A percentile compares a stretch with the other conserved stretches of the same genome.
Evolutionary conservation across 441 rosid genomes (phyloP).

Genomic region (Erodium texanum): DNA sequence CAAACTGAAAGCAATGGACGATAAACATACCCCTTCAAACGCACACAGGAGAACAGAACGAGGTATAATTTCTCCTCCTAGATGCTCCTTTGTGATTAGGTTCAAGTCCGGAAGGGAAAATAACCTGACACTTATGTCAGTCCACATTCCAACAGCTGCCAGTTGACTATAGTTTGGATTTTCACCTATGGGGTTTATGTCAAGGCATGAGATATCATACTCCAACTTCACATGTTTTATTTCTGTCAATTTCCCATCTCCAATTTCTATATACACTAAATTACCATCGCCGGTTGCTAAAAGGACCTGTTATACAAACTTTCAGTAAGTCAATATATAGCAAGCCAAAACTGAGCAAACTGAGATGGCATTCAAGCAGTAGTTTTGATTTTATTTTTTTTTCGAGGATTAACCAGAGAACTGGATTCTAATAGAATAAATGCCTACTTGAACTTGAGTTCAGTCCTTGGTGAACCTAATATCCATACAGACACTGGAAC

Average conservation of each 20-base stretch:
- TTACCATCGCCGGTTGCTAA: constrained; percentile 96
- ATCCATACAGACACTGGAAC: not conserved
- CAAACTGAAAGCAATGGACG: too few relatives aligned
- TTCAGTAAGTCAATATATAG: not conserved
- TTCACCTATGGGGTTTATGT: constrained; percentile 84
- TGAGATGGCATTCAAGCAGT: not conserved
- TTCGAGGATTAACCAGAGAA: not conserved
- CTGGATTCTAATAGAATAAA: not conserved
- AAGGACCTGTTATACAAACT: constrained; percentile 32
- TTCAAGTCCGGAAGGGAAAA: constrained; percentile 82
- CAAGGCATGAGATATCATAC: constrained; percentile 88
- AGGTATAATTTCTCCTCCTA: constrained; percentile 97
- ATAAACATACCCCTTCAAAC: constrained; percentile 95
- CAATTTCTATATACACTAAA: constrained; percentile 86
- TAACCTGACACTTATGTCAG: constrained; percentile 72
- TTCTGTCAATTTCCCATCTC: constrained; percentile 66
- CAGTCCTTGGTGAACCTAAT: not conserved
- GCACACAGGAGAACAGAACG: constrained; percentile 91
- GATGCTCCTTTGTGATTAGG: constrained; percentile 74
- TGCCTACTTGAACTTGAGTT: not conserved
- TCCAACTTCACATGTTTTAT: constrained; percentile 63
- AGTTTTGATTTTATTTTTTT: too few relatives aligned
- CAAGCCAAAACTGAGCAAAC: not conserved
- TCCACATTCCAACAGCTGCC: constrained; percentile 99
- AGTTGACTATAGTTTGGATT: constrained; percentile 70